Conservation (phyloP, 164 flowering plant species). For the Umbellularia californica region DNA sequence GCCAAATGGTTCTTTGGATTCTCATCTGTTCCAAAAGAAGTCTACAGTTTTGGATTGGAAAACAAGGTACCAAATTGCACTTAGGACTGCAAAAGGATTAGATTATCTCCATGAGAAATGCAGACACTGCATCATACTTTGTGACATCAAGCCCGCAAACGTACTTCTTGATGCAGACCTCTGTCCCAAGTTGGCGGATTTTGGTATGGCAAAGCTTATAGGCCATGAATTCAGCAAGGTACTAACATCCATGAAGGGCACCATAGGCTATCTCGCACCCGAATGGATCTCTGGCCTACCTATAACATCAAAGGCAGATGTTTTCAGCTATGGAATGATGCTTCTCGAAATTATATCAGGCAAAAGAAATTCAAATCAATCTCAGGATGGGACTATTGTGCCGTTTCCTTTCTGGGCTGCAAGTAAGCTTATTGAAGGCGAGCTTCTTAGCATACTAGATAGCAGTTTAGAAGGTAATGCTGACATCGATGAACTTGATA, state of each 20-base stretch:
- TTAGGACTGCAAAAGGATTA: conserved; percentile 31
- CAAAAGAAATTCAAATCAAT: conserved; percentile 21
- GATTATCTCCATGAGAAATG: conserved; percentile 31
- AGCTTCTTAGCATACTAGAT: conserved; percentile 18
- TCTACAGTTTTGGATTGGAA: conserved; percentile 21
- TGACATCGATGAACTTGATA: conserved; percentile 22
- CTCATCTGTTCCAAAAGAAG: conserved; percentile 6
- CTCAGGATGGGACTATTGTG: conserved; percentile 8
- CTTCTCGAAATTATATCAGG: conserved; percentile 30
- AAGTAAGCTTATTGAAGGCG: conserved; percentile 11
- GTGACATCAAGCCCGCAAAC: conserved; percentile 39
- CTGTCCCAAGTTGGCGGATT: conserved; percentile 34
- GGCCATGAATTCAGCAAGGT: conserved; percentile 33
- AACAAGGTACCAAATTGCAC: conserved; percentile 27
- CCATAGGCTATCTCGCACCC: conserved; percentile 38
- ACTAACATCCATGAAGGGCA: conserved; percentile 37
- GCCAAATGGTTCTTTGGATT: conserved; percentile 46
- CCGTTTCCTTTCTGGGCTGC: conserved; percentile 32
- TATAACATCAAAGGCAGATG: conserved; percentile 33
- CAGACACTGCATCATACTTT: conserved; percentile 34
- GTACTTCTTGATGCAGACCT: conserved; percentile 28
- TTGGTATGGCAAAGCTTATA: too few species aligned
- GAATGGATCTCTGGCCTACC: conserved; percentile 36
- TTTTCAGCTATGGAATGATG: conserved; percentile 37
- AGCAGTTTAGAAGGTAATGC: conserved; percentile 23